Base-by-base conservation (phyloP, 352 stramenopile genomes). In the Pythium phragmiticola region DNA sequence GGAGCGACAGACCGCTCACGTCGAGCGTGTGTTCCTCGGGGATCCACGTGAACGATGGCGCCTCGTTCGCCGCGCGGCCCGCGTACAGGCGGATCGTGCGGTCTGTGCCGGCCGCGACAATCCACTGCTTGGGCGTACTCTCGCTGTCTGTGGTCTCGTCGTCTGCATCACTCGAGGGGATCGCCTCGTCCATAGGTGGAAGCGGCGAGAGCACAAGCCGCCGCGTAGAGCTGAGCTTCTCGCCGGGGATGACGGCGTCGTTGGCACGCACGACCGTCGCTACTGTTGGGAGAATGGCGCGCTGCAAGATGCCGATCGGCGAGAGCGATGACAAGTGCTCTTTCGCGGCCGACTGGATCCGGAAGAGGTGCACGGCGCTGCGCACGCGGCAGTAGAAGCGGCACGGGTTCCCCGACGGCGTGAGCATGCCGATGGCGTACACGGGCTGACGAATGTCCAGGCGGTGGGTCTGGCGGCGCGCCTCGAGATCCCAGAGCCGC, bases 21-120 rank as follows among this genome's bases (percentile, higher is more conserved):
- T 90, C 78, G 2, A 87, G 69, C 17, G 75, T 60, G 33, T 75
- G 59, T n/a, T 89, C 80, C 41, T 90, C 80, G 0, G 83, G 83
- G 49, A 87, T 89, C 79, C 80, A 92, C 57, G 81, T 88, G 56
- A 87, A 88, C 30, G 66, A 78, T 28, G 83, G 83, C 9, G 74
- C 71, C 59, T 87, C 77, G 45, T 85, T 83, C 7, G 73, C 70
- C 3, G 66, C 63, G 1, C 69, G 76, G 19, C 80, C 78, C 9
- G 74, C 57, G 55, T 84, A 92, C 19, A 92, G 58, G 0, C 78
- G 80, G 47, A 92, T 73, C 17, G 79, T 89, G 63, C 84, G 86
- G 69, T 92, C 83, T 50, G 76, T 82, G 17, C 76, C 84, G 1
- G 80, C 82, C 0, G 80, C 77, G 11, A 89, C 45, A 30, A 92